Conservation (phyloP, 176 grass and related monocot genomes). For the Melocanna baccifera region DNA sequence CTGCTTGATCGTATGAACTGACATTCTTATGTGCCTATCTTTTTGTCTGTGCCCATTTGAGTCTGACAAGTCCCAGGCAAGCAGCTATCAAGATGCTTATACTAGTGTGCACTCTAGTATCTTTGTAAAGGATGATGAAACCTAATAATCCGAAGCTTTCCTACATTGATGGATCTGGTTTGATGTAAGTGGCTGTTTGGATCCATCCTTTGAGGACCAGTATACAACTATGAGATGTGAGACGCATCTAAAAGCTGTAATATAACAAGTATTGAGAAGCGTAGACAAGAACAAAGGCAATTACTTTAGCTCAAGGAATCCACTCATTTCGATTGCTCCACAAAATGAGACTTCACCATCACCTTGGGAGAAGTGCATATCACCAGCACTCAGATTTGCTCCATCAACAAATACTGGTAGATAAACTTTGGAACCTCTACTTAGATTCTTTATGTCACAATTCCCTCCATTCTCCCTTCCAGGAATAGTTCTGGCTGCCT, state of each 20-base stretch:
- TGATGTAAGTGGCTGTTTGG: background rate
- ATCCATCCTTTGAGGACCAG: background rate
- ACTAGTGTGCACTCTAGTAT: background rate
- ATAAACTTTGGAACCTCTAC: conserved; percentile 93
- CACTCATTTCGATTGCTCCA: conserved; percentile 99
- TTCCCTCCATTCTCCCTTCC: conserved; percentile 93
- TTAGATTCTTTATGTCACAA: conserved; percentile 94
- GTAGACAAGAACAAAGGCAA: conserved; percentile 17
- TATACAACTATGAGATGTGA: background rate
- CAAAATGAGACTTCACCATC: conserved; percentile 92
- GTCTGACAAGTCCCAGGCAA: background rate
- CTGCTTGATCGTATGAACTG: background rate
- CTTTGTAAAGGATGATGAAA: background rate
- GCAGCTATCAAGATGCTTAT: background rate
- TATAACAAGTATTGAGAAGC: conserved; percentile 9
- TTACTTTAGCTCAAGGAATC: conserved; percentile 98
- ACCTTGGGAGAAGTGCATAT: conserved; percentile 94
- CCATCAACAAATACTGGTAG: conserved; percentile 91
- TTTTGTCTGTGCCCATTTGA: background rate
- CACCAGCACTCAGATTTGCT: conserved; percentile 84
- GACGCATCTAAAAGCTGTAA: background rate
- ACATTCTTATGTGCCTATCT: conserved; percentile 8
- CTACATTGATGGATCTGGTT: background rate
- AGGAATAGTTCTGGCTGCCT: conserved; percentile 87
- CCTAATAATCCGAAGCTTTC: background rate